A percentile compares a stretch with the other conserved stretches of the same genome.
These are phyloP conservation scores for Chenopodium quinoa DNA, from an alignment of 148 eudicot genomes.

Conservation along the genomic window DNA sequence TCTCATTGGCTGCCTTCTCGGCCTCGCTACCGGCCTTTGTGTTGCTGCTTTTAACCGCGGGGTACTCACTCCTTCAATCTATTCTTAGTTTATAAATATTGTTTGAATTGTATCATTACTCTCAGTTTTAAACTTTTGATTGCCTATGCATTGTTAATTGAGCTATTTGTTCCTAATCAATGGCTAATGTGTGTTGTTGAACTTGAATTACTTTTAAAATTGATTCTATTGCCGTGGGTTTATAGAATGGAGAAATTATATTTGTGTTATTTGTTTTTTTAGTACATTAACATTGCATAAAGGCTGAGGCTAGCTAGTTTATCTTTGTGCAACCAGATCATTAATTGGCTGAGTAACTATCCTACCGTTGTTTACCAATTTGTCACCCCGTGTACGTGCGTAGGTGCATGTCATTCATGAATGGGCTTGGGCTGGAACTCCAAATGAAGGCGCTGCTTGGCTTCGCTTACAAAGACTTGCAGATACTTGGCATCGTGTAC, in stretches of 20 bases:
- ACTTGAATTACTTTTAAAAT: not conserved
- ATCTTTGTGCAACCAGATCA: not conserved
- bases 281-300: not conserved
- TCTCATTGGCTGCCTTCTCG: constrained; percentile 86
- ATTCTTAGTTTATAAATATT: no score
- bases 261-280: not conserved
- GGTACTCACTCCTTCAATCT: constrained; percentile 29
- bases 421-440: constrained; percentile 99
- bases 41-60: constrained; percentile 88
- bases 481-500: constrained; percentile 95
- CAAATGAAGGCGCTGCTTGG: constrained; percentile 99
- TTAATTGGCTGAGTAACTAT: not conserved
- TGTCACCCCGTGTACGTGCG: not conserved
- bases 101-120: no score
- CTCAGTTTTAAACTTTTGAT: not conserved
- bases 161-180: no score
- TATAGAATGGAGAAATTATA: not conserved
- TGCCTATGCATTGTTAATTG: not conserved
- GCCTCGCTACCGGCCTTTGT: constrained; percentile 92
- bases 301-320: not conserved
- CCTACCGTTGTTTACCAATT: not conserved
- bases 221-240: not conserved
- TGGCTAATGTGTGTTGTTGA: not conserved
- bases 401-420: constrained; percentile 95
- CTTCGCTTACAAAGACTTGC: constrained; percentile 86